Base-by-base conservation (phyloP, 1,284 basidiomycete species). In the Melampsora occidentalis region DNA sequence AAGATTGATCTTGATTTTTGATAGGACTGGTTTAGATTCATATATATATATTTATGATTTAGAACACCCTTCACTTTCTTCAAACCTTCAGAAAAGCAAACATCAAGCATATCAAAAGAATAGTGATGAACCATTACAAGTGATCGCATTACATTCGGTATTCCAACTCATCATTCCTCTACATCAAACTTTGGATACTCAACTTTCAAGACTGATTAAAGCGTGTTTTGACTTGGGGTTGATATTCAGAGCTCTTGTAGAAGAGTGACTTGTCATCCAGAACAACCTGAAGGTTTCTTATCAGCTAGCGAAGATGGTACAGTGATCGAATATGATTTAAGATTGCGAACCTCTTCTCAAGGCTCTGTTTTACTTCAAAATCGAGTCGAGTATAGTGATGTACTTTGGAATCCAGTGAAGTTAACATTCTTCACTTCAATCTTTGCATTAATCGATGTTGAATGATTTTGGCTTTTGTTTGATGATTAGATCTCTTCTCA, bases 351-450 rank as follows among this genome's bases (percentile, higher is more conserved):
- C 16, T 6, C 16, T 33, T 5, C 46, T 2, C 35, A 22, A 20
- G 39, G 7, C 18, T n/a, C 25, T 0, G 18, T 39, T 18, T 64
- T 73, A 51, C 48, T 65, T 25, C 35, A 49, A 51, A 64, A 61
- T 20, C 42, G 51, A 31, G 48, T 49, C 9, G 48, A 65, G 48
- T 73, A 65, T 25, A 65, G 59, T 31, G 71, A 73, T 73, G 42
- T 73, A 5, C 35, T 51, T 35, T 73, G 71, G 71, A 65, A 65
- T 39, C 71, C 71, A 39, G 71, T 73, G 49, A n/a, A 64, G n/a
- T 20, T 53, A 25, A 22, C 62, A 25, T n/a, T 63, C 14, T 51
- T 28, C 35, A 28, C 61, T 25, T 28, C 3, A 18, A 63, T 63
- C 62, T 28, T 35, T 31, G 2, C 7, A 28, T 33, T 25, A 18